Evolutionary conservation across 305 asterid genomes (phyloP).

Genomic region (Fraxinus nigra): DNA sequence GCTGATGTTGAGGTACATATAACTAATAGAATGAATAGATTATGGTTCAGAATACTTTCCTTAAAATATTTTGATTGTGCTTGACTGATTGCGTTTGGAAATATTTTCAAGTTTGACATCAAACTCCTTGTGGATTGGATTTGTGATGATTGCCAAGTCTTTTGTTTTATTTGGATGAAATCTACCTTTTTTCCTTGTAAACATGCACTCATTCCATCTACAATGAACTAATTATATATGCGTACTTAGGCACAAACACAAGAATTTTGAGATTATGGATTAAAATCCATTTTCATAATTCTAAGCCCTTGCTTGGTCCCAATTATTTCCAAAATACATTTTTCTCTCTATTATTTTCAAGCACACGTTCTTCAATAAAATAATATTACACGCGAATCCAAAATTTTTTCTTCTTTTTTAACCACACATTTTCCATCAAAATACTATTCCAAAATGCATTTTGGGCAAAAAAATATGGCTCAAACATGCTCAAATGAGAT

Average conservation of each 20-base stretch:
- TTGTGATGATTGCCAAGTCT: neutral
- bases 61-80: neutral
- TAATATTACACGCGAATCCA: too few species aligned
- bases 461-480: too few species aligned
- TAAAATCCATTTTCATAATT: neutral
- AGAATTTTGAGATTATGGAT: neutral
- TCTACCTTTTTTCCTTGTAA: neutral
- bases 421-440: too few species aligned
- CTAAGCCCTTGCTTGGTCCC: neutral
- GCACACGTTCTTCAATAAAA: too few species aligned
- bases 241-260: neutral
- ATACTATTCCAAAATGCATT: too few species aligned
- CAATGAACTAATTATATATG: neutral
- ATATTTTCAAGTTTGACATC: neutral
- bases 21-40: neutral
- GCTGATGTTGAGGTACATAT: conserved; percentile 67
- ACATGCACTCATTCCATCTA: neutral
- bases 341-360: too few species aligned
- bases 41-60: neutral
- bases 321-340: too few species aligned
- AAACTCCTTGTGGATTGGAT: neutral
- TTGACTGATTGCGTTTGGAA: neutral
- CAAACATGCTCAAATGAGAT: neutral
- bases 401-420: too few species aligned
- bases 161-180: neutral